A percentile compares a stretch with the other conserved stretches of the same genome.
Conservation (phyloP, 345 rosid species). For the Hypericum androsaemum region DNA sequence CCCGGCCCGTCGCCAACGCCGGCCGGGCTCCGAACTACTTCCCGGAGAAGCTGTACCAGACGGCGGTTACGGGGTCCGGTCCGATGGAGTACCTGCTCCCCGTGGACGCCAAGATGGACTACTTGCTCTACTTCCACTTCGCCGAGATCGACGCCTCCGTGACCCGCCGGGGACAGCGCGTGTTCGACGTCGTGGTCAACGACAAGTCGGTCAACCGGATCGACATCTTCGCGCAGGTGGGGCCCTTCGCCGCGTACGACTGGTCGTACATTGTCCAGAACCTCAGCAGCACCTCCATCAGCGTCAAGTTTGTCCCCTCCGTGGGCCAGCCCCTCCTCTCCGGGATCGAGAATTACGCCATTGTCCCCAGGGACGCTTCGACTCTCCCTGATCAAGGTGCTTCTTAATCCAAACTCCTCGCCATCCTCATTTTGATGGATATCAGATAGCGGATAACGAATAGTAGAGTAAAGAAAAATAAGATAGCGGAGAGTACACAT, state of each 20-base stretch:
- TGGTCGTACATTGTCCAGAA: conserved; percentile 36
- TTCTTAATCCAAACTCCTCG: neutral
- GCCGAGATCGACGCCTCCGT: conserved; percentile 80
- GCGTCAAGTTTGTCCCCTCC: conserved; percentile 47
- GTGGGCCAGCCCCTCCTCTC: conserved; percentile 57
- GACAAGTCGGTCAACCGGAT: conserved; percentile 53
- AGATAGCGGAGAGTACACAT: too few relatives aligned
- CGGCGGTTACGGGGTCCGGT: conserved; percentile 49
- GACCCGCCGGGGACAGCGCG: conserved; percentile 56
- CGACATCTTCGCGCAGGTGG: conserved; percentile 62
- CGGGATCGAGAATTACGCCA: conserved; percentile 86
- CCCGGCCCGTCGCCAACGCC: conserved; percentile 33
- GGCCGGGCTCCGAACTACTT: conserved; percentile 71
- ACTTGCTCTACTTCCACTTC: conserved; percentile 89
- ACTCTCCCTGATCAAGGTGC: conserved; percentile 81
- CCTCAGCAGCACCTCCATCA: conserved; percentile 48
- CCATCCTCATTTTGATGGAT: neutral
- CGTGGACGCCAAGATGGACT: conserved; percentile 89
- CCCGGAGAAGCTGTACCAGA: conserved; percentile 86
- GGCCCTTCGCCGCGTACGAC: conserved; percentile 50
- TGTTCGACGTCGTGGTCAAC: conserved; percentile 68
- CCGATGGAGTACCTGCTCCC: conserved; percentile 44
- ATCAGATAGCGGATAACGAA: too few relatives aligned
- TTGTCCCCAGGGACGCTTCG: conserved; percentile 70
- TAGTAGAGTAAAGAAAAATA: too few relatives aligned